These are phyloP conservation scores for Iris macrosiphon DNA, from an alignment of 106 monocot genomes.

Conservation along the genomic window DNA sequence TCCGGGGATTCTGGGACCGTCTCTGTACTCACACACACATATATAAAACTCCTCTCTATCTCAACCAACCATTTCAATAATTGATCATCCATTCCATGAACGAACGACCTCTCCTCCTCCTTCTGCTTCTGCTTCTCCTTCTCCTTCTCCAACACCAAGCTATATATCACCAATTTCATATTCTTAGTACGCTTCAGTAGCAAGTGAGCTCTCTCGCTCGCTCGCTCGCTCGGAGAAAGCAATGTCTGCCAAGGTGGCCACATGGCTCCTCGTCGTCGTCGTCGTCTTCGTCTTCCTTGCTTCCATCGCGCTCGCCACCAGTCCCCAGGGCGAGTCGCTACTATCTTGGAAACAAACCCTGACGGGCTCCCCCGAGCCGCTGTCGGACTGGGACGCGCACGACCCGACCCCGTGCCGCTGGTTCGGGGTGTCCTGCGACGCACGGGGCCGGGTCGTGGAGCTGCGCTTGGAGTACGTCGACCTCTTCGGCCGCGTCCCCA, in stretches of 20 bases:
- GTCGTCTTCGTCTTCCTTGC: not conserved
- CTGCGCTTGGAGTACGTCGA: slow-evolving; percentile 43
- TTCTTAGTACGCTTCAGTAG: too few relatives aligned
- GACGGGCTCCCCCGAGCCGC: slow-evolving; percentile 10
- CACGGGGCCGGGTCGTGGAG: slow-evolving; percentile 28
- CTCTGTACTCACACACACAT: not conserved
- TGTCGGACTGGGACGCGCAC: slow-evolving; percentile 38
- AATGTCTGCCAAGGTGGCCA: too few relatives aligned
- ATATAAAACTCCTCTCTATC: not conserved
- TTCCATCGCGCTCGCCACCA: not conserved
- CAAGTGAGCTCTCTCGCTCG: too few relatives aligned
- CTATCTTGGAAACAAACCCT: slow-evolving; percentile 60
- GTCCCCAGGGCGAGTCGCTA: slow-evolving; percentile 38
- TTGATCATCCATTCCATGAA: not conserved
- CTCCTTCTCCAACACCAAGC: too few relatives aligned
- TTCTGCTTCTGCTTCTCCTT: not conserved
- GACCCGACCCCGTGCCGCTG: slow-evolving; percentile 57
- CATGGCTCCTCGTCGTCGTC: too few relatives aligned
- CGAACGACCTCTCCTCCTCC: not conserved
- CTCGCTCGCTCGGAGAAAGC: too few relatives aligned
- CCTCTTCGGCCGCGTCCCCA: slow-evolving; percentile 36
- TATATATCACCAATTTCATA: too few relatives aligned
- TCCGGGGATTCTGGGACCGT: not conserved
- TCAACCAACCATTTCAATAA: not conserved
- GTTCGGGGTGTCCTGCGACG: slow-evolving; percentile 50